Base-by-base conservation (phyloP, 805 yeast species). In the Lipomyces sp. region DNA sequence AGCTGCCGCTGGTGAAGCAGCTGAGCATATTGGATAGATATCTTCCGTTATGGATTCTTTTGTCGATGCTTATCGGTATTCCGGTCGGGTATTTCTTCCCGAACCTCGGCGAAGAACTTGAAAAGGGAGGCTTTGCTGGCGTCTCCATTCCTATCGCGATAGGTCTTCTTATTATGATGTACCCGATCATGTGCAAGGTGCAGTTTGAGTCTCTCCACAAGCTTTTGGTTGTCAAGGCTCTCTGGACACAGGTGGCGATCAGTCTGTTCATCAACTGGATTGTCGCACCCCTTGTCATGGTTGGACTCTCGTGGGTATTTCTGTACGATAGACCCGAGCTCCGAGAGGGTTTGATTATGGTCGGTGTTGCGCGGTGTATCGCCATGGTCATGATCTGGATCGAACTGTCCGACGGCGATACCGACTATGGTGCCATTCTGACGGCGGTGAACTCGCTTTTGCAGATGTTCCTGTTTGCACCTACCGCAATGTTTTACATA, bases 341-440 rank as follows among this genome's bases (percentile, higher is more conserved):
- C 49, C 65, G 83, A 37, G 68, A 65, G 36, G 83, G 83, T 1
- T 70, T 80, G n/a, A 77, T 80, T 28, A 73, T 80, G 76, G 76
- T 80, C 40, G 84, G 84, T 1, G 49, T 77, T 32, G 83, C 82
- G 4, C 65, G 83, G 51, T 79, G 84, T 61, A 78, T 79, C 55
- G 84, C 83, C 21, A 79, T 80, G 83, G 84, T 56, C 1, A 64
- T 80, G 44, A 62, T 79, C 24, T 79, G 83, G 84, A 79, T 75
- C 59, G 73, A 75, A 28, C 66, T 80, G 16, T 79, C 82, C 2
- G 72, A 66, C 6, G 83, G 83, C 4, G 80, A 78, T 59, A 64
- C 66, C 40, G 70, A 70, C 36, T 62, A 77, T 38, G 79, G 84
- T 63, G 80, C 79, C 2, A 58, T 77, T 6, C 58, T 79, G n/a